Conservation (phyloP, 2,329 filamentous ascomycete species). For the Bipolaris gigantea region DNA sequence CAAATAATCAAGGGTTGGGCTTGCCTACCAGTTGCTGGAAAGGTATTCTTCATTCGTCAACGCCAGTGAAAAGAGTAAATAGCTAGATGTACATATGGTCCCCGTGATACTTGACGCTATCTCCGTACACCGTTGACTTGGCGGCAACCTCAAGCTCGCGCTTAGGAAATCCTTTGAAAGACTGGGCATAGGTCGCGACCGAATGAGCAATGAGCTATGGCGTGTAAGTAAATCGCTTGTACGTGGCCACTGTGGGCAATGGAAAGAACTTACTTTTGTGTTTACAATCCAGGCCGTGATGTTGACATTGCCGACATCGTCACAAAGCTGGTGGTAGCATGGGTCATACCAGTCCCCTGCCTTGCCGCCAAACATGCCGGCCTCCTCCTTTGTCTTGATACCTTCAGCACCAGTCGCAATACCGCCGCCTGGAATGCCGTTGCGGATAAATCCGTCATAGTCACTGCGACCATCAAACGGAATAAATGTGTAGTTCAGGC, state of each 20-base stretch:
- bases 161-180: slow-evolving; percentile 42
- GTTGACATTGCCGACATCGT: slow-evolving; percentile 46
- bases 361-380: slow-evolving; percentile 43
- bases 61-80: not conserved
- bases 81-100: slow-evolving; percentile 36
- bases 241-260: not conserved
- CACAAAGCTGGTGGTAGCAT: slow-evolving; percentile 47
- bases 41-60: not conserved
- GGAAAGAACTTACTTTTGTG: slow-evolving; percentile 33
- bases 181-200: slow-evolving; percentile 41
- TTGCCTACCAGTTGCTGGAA: not conserved
- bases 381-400: slow-evolving; percentile 46
- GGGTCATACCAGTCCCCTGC: slow-evolving; percentile 46
- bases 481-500: slow-evolving; percentile 45
- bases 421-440: slow-evolving; percentile 46
- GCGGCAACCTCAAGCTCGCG: slow-evolving; percentile 22
- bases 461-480: slow-evolving; percentile 47
- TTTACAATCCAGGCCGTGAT: slow-evolving; percentile 45
- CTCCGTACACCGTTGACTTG: slow-evolving; percentile 23
- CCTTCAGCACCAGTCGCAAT: slow-evolving; percentile 48
- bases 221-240: slow-evolving; percentile 3
- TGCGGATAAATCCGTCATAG: slow-evolving; percentile 48
- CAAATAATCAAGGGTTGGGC: not conserved
- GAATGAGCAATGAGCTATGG: slow-evolving; percentile 43
- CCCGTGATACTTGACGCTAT: slow-evolving; percentile 38